A percentile compares a stretch with the other conserved stretches of the same genome.
phyloP scores from a whole-genome alignment of 805 yeast genomes.

The Metschnikowia amazonensis region DNA sequence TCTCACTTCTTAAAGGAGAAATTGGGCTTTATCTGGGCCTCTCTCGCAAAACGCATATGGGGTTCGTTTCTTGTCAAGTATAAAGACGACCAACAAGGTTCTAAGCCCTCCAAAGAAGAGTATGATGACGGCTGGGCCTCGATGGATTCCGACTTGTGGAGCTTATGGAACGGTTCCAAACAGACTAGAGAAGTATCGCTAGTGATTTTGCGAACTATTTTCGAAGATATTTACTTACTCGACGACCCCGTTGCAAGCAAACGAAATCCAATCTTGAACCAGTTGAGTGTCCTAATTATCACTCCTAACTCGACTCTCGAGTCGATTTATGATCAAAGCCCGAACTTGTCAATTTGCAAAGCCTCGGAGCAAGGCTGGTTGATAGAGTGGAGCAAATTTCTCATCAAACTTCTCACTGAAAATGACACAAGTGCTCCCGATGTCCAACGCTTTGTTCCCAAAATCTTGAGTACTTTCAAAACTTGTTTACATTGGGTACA shows the following conservation, averaged over 20 bases:
- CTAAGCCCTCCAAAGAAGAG: slow-evolving; percentile 38
- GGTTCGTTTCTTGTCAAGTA: slow-evolving; percentile 58
- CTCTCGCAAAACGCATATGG: slow-evolving; percentile 88
- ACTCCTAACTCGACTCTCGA: slow-evolving; percentile 66
- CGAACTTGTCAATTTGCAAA: slow-evolving; percentile 59
- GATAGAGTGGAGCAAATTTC: slow-evolving; percentile 53
- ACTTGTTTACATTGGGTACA: slow-evolving; percentile 90
- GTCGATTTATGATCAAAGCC: slow-evolving; percentile 60
- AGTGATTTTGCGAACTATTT: slow-evolving; percentile 76
- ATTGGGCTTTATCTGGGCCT: slow-evolving; percentile 86
- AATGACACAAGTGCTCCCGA: slow-evolving; percentile 25
- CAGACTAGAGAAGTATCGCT: slow-evolving; percentile 73
- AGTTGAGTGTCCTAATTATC: slow-evolving; percentile 79
- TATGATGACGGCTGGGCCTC: slow-evolving; percentile 71
- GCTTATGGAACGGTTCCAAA: slow-evolving; percentile 65
- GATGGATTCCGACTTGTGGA: slow-evolving; percentile 76
- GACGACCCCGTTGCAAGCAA: slow-evolving; percentile 89
- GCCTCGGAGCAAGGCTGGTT: slow-evolving; percentile 85
- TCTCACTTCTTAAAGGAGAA: slow-evolving; percentile 91
- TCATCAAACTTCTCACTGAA: slow-evolving; percentile 31
- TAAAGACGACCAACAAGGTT: slow-evolving; percentile 22
- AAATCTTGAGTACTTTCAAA: slow-evolving; percentile 76
- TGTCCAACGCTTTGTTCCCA: slow-evolving; percentile 51
- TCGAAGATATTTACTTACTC: slow-evolving; percentile 87
- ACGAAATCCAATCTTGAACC: slow-evolving; percentile 70